phyloP scores from a whole-genome alignment of 1,284 basidiomycete genomes.

The Melanopsichium pennsylvanicum region DNA sequence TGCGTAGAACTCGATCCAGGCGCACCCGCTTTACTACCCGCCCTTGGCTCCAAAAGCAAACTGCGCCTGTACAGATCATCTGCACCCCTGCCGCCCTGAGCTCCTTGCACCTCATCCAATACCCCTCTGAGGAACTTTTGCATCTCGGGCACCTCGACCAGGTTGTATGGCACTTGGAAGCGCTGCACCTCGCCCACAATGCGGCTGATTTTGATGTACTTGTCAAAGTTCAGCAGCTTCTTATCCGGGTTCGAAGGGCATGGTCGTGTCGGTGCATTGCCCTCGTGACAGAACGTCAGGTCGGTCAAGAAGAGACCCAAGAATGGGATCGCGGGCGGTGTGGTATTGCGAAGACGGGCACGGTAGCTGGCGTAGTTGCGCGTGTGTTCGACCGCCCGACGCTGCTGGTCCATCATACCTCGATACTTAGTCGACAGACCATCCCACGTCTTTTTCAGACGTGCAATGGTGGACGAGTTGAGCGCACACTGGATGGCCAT shows the following conservation, averaged over 20 bases:
- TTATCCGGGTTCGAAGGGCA: constrained; percentile 75
- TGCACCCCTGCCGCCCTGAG: constrained; percentile 46
- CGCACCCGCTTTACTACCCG: constrained; percentile 10
- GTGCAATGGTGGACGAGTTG: constrained; percentile 66
- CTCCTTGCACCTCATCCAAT: constrained; percentile 43
- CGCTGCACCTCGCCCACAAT: constrained; percentile 81
- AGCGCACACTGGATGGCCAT: constrained; percentile 68
- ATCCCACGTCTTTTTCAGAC: constrained; percentile 69
- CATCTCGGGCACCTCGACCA: constrained; percentile 83
- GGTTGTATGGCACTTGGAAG: constrained; percentile 84
- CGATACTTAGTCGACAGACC: constrained; percentile 85
- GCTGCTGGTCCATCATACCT: constrained; percentile 78
- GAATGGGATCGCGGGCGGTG: constrained; percentile 61
- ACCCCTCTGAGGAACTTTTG: constrained; percentile 74
- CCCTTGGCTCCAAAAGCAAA: constrained; percentile 61
- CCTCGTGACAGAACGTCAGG: constrained; percentile 93
- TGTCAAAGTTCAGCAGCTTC: constrained; percentile 90
- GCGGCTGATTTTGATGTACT: constrained; percentile 67
- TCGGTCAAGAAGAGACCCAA: constrained; percentile 85
- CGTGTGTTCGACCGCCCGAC: constrained; percentile 85
- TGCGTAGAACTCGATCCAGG: background rate
- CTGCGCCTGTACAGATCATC: constrained; percentile 63
- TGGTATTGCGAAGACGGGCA: constrained; percentile 70
- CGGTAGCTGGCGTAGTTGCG: constrained; percentile 94
- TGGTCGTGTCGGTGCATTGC: constrained; percentile 85